phyloP scores from a whole-genome alignment of 2,329 filamentous ascomycete genomes.

The Alternaria arbusti region DNA sequence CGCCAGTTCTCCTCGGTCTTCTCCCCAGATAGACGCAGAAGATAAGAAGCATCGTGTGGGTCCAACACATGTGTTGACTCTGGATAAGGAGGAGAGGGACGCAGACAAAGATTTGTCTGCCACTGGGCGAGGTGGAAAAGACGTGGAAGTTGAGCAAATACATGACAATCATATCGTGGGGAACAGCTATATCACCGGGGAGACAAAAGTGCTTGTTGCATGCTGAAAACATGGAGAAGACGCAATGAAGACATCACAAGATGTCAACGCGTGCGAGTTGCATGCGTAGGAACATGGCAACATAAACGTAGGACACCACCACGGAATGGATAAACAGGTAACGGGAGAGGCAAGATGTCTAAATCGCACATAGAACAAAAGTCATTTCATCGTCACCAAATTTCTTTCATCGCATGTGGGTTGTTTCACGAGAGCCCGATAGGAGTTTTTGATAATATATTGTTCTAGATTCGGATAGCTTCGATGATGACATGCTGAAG shows the following conservation, averaged over 20 bases:
- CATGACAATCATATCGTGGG: constrained; percentile 11
- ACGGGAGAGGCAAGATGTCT: background rate
- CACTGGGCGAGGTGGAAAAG: background rate
- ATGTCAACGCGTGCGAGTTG: background rate
- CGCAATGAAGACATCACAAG: background rate
- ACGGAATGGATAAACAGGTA: background rate
- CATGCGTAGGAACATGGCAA: background rate
- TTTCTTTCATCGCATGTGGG: background rate
- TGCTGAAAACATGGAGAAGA: background rate
- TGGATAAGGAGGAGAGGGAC: constrained; percentile 8
- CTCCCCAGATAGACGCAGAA: background rate
- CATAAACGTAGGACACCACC: background rate
- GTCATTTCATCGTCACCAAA: background rate
- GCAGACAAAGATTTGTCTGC: background rate
- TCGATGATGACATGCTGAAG: background rate
- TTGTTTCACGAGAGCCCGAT: background rate
- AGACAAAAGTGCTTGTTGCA: constrained; percentile 6
- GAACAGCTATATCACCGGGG: background rate
- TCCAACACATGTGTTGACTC: background rate
- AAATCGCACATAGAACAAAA: background rate
- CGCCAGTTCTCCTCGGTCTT: constrained; percentile 1
- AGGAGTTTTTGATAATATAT: background rate
- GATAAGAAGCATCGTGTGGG: background rate
- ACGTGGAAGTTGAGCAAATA: background rate
- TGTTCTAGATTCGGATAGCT: background rate